Evolutionary conservation across 805 yeast species (phyloP), one percentile per base, ranked within the genome.

Genomic region (Wickerhamiella sorbophila): DNA sequence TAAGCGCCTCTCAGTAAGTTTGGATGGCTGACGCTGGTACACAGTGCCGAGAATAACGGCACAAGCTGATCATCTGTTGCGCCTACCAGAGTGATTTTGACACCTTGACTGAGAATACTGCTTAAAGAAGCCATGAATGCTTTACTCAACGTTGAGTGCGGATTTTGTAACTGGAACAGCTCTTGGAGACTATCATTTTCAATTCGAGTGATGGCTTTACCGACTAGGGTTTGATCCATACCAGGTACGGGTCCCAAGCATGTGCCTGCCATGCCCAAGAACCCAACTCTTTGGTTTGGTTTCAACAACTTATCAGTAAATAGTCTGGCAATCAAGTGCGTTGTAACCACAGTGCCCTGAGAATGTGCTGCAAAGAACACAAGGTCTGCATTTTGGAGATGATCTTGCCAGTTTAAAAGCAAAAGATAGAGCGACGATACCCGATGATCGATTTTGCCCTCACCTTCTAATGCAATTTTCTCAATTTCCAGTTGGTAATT

Each of bases 181-280:
- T 88, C 98, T 51, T 71, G 63, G 62, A 88, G 60, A 0, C 96
- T 83, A 41, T 81, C 94, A 50, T 77, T 81, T 56, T 91, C 98
- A 45, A 88, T 79, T 0, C 94, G 77, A 1, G 94, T 79, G 54
- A 86, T 86, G 0, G 96, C 95, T 48, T 86, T 72, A 60, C 88
- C 78, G 47, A 87, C 72, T 20, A 86, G 63, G 8, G 77, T 75
- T 57, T 84, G 86, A 56, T 91, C 97, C 52, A 75, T 74, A 0
- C 96, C 96, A 50, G 77, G 84, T 55, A 84, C 82, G 2, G 98
- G 98, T 0, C 98, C 98, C 56, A 84, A 75, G 52, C 86, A 84
- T 19, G 87, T 75, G 1, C 97, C 97, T 0, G 97, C 97, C 98
- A 88, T 88, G 3, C 88, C 88, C 39, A 88, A 62, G 16, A 88